phyloP scores from a whole-genome alignment of 345 rosid genomes.

The Arabidopsis suecica region DNA sequence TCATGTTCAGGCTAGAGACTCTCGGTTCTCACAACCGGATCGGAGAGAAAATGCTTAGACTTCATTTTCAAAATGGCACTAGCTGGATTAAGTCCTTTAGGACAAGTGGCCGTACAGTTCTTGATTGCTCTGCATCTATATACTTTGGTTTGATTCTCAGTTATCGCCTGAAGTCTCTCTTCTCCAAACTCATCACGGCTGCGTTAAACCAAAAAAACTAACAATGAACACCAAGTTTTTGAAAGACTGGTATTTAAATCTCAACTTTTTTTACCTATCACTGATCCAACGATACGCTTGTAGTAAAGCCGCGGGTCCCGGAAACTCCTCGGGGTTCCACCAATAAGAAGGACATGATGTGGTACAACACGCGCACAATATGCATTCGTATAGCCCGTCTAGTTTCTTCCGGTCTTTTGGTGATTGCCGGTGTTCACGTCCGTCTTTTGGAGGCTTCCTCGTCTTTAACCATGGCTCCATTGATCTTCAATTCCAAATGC shows the following conservation, averaged over 20 bases:
- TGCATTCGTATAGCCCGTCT: conserved; percentile 77
- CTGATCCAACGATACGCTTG: conserved; percentile 67
- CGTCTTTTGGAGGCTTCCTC: conserved; percentile 44
- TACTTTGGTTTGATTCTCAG: conserved; percentile 57
- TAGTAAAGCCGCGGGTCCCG: conserved; percentile 68
- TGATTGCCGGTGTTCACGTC: conserved; percentile 61
- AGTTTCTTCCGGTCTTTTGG: conserved; percentile 60
- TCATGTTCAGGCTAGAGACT: background rate
- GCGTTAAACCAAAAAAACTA: background rate
- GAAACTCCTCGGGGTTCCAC: conserved; percentile 80
- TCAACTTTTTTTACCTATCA: conserved; percentile 48
- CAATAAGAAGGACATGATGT: conserved; percentile 70
- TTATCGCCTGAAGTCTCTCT: conserved; percentile 58
- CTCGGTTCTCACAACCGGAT: conserved; percentile 34
- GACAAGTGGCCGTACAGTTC: conserved; percentile 68
- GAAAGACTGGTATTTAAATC: background rate
- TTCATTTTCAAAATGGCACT: conserved; percentile 66
- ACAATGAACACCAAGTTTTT: background rate
- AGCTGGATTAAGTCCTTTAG: conserved; percentile 70
- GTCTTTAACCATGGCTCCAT: conserved; percentile 81
- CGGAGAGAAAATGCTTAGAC: conserved; percentile 48
- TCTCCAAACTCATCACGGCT: conserved; percentile 62
- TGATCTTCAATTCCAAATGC: conserved; percentile 42
- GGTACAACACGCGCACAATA: conserved; percentile 73
- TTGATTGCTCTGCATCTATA: conserved; percentile 64